Conservation (phyloP, 148 eudicot species). For the Agrostemma githago region DNA sequence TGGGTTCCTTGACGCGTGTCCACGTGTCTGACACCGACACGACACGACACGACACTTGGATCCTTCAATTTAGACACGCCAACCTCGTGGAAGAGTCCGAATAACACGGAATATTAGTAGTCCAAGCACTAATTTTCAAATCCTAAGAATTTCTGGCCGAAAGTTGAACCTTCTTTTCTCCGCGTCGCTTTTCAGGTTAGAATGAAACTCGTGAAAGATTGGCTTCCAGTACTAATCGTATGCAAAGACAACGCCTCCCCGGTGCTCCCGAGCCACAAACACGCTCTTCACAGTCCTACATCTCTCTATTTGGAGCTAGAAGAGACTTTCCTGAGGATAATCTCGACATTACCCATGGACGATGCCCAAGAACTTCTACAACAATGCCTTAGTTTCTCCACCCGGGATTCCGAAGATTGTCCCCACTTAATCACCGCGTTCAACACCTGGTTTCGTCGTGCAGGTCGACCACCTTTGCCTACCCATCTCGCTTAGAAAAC, state of each 20-base stretch:
- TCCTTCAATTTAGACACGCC: too few species aligned
- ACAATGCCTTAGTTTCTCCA: slow-evolving; percentile 83
- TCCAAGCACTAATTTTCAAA: too few species aligned
- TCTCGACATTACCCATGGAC: slow-evolving; percentile 70
- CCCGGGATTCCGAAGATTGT: slow-evolving; percentile 73
- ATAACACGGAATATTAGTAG: too few species aligned
- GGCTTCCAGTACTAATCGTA: slow-evolving; percentile 83
- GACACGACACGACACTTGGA: too few species aligned
- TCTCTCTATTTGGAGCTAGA: slow-evolving; percentile 60
- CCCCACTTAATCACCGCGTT: slow-evolving; percentile 74
- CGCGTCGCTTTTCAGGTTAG: slow-evolving; percentile 51
- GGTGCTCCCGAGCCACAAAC: slow-evolving; percentile 39
- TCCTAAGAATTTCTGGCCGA: too few species aligned
- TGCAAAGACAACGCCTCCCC: slow-evolving; percentile 69
- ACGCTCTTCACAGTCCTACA: slow-evolving; percentile 43
- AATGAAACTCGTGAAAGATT: slow-evolving; percentile 70
- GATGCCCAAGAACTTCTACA: slow-evolving; percentile 73
- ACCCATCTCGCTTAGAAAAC: background rate
- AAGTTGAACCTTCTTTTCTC: background rate
- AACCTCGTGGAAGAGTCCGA: too few species aligned
- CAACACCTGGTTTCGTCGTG: slow-evolving; percentile 85
- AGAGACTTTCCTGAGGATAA: slow-evolving; percentile 65
- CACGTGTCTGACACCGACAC: too few species aligned
- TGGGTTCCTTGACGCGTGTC: too few species aligned
- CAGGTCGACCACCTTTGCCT: slow-evolving; percentile 36